Conservation (phyloP, 441 rosid species). For the Sinapis alba region DNA sequence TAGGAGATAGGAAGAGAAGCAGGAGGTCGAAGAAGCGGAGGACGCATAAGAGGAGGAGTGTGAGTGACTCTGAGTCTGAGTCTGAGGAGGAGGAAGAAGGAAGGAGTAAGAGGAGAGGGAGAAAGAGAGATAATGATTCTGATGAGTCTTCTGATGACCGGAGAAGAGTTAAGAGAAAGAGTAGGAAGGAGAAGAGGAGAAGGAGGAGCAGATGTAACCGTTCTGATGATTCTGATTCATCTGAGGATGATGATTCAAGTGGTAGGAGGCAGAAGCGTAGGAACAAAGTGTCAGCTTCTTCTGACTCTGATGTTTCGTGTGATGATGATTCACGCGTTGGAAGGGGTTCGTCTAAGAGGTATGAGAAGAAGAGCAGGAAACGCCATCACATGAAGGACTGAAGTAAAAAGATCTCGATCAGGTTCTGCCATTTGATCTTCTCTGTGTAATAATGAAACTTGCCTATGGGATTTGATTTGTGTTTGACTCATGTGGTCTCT, state of each 20-base stretch:
- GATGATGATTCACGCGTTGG: constrained; percentile 56
- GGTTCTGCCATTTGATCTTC: not conserved
- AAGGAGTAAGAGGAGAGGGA: constrained; percentile 56
- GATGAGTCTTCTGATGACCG: constrained; percentile 46
- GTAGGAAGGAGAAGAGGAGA: constrained; percentile 71
- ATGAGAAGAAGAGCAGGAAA: constrained; percentile 61
- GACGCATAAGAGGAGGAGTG: constrained; percentile 41
- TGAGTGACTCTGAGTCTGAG: constrained; percentile 55
- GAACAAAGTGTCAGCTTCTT: constrained; percentile 57
- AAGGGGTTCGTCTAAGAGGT: constrained; percentile 55
- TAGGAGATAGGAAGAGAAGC: constrained; percentile 66
- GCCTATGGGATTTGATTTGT: constrained; percentile 15
- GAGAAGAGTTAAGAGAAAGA: constrained; percentile 48
- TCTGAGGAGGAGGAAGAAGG: constrained; percentile 65
- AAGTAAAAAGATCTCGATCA: not conserved
- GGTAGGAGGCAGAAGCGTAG: constrained; percentile 51
- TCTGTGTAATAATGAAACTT: constrained; percentile 17
- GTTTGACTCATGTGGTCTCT: constrained; percentile 22
- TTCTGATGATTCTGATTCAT: constrained; percentile 53
- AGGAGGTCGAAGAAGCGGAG: constrained; percentile 66
- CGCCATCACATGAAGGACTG: constrained; percentile 45
- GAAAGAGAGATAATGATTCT: constrained; percentile 49
- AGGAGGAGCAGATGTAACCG: constrained; percentile 64
- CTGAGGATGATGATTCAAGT: constrained; percentile 38
- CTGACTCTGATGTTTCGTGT: constrained; percentile 47